These are phyloP conservation scores for Suhomyces kunorum DNA, from an alignment of 1,139 yeast species.

Conservation along the genomic window DNA sequence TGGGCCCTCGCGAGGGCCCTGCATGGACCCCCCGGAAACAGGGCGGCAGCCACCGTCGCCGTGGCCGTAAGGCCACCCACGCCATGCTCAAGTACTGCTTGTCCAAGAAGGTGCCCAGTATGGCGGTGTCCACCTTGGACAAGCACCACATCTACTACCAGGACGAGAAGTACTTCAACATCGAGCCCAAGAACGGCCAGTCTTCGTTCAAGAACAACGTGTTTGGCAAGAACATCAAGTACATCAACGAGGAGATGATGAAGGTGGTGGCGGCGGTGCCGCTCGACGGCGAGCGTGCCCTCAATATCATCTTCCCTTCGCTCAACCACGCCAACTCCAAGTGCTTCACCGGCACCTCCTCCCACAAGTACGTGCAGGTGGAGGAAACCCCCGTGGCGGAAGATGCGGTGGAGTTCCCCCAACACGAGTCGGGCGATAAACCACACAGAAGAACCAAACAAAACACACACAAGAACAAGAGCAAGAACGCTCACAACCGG, in stretches of 20 bases:
- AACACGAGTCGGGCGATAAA: too few relatives aligned
- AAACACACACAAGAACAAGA: too few relatives aligned
- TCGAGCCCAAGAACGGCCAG: constrained; percentile 15
- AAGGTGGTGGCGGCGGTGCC: constrained; percentile 12
- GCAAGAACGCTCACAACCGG: too few relatives aligned
- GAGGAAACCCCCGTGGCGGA: constrained; percentile 7
- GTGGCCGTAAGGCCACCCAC: constrained; percentile 9
- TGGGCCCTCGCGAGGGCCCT: constrained; percentile 43
- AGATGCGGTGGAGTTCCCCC: constrained; percentile 7
- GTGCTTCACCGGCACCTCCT: constrained; percentile 21
- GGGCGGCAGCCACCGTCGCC: constrained; percentile 6
- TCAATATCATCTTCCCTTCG: constrained; percentile 37
- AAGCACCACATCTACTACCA: constrained; percentile 35
- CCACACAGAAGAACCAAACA: too few relatives aligned
- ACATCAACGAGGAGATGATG: constrained; percentile 28
- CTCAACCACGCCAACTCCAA: constrained; percentile 30
- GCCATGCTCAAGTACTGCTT: constrained; percentile 15
- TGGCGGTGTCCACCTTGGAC: constrained; percentile 33
- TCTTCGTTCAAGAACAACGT: constrained; percentile 23
- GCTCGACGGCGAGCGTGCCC: constrained; percentile 13
- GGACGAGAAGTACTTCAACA: constrained; percentile 30
- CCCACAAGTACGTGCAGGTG: constrained; percentile 4
- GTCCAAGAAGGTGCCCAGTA: constrained; percentile 29
- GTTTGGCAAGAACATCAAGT: constrained; percentile 29
- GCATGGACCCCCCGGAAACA: constrained; percentile 16